A percentile compares a stretch with the other conserved stretches of the same genome.
Conservation (phyloP, 148 eudicot genomes). For the Persicaria tinctoria region DNA sequence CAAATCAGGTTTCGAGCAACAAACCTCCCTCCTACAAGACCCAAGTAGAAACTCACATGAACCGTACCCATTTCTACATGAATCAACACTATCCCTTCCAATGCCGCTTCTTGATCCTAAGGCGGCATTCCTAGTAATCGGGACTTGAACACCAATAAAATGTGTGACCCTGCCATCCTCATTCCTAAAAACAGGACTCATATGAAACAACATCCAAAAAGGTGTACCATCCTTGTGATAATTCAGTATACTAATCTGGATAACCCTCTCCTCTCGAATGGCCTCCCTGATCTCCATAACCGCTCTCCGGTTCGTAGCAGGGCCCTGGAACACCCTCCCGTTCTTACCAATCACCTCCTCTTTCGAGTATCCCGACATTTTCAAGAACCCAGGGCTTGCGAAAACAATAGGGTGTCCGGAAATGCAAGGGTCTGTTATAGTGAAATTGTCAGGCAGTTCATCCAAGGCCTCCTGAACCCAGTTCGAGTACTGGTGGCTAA, state of each 20-base stretch:
- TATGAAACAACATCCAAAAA: conserved; percentile 81
- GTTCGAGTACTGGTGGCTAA: conserved; percentile 44
- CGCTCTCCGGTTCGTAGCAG: conserved; percentile 53
- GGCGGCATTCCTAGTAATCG: conserved; percentile 40
- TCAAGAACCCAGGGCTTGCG: conserved; percentile 73
- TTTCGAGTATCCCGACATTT: conserved; percentile 65
- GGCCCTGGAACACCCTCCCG: conserved; percentile 87
- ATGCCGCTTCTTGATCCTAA: conserved; percentile 26
- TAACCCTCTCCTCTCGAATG: conserved; percentile 55
- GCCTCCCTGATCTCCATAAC: conserved; percentile 90
- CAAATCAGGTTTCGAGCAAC: conserved; percentile 28
- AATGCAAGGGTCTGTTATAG: conserved; percentile 77
- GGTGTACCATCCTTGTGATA: conserved; percentile 81
- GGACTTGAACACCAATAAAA: conserved; percentile 84
- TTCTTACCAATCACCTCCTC: conserved; percentile 78
- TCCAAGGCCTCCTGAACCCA: conserved; percentile 71
- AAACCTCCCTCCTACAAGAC: conserved; percentile 67
- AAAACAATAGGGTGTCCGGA: conserved; percentile 86
- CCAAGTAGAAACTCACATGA: conserved; percentile 30
- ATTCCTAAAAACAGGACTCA: conserved; percentile 71
- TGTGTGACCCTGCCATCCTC: conserved; percentile 67
- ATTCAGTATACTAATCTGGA: conserved; percentile 66
- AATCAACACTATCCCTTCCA: conserved; percentile 27
- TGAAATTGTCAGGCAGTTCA: conserved; percentile 61
- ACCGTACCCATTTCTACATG: conserved; percentile 31